phyloP scores from a whole-genome alignment of 2,329 filamentous ascomycete species.

The Aschersonia sp. region DNA sequence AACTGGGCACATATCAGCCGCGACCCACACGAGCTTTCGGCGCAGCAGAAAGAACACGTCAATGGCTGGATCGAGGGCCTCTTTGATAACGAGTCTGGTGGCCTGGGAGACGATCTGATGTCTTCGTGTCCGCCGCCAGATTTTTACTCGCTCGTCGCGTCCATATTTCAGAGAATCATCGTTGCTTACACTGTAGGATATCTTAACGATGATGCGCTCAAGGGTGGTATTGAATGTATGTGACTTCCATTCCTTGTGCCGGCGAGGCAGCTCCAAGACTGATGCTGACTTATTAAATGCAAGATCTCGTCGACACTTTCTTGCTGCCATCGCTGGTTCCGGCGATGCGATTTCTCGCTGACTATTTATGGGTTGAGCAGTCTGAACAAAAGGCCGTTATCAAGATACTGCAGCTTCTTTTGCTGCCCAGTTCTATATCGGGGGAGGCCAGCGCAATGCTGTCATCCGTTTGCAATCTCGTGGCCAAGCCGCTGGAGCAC shows the following conservation, averaged over 20 bases:
- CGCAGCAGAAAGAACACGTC: conserved; percentile 50
- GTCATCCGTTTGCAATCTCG: conserved; percentile 53
- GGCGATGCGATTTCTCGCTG: conserved; percentile 55
- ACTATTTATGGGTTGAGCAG: conserved; percentile 53
- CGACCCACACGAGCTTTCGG: conserved; percentile 43
- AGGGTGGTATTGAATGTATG: conserved; percentile 62
- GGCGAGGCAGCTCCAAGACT: not conserved
- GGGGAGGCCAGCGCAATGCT: conserved; percentile 59
- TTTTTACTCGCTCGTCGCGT: conserved; percentile 66
- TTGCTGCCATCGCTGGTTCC: conserved; percentile 65
- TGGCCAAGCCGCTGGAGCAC: conserved; percentile 54
- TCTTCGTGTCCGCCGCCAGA: conserved; percentile 69
- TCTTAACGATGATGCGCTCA: conserved; percentile 54
- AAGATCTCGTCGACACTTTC: conserved; percentile 66
- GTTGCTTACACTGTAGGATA: conserved; percentile 51
- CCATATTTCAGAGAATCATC: conserved; percentile 62
- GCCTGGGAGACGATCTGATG: conserved; percentile 67
- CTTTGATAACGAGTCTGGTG: conserved; percentile 58
- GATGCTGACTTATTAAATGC: not conserved
- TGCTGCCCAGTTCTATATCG: conserved; percentile 56
- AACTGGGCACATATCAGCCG: conserved; percentile 42
- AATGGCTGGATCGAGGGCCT: conserved; percentile 64
- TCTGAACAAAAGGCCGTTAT: conserved; percentile 54
- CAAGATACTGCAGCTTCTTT: conserved; percentile 56
- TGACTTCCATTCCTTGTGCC: not conserved